Evolutionary conservation across 768 basidiomycete genomes (phyloP).

Genomic region (Tulasnella sp.): DNA sequence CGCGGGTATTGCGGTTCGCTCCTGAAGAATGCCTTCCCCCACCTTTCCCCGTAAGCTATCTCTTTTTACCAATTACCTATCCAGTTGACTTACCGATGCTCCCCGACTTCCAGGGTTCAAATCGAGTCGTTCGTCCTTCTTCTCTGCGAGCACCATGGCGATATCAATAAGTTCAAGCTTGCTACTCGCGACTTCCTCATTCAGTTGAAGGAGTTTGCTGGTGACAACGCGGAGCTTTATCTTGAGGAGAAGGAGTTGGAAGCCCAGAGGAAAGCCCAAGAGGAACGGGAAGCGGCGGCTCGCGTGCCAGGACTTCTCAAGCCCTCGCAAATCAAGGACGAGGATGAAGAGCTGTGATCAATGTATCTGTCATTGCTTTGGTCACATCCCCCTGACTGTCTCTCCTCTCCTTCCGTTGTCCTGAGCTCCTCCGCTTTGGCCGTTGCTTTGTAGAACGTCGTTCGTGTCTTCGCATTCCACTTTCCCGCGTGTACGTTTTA

Average conservation of each 20-base stretch:
- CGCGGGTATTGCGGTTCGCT: conserved; percentile 85
- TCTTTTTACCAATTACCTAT: neutral
- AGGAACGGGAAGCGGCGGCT: conserved; percentile 86
- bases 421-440: neutral
- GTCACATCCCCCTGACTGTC: neutral
- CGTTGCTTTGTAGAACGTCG: conserved; percentile 22
- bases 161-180: conserved; percentile 66
- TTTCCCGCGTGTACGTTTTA: conserved; percentile 11
- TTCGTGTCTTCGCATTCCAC: conserved; percentile 9
- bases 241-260: conserved; percentile 95
- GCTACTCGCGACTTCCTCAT: conserved; percentile 97
- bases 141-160: conserved; percentile 47
- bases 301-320: conserved; percentile 98
- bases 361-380: neutral
- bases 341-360: conserved; percentile 53
- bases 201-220: conserved; percentile 95
- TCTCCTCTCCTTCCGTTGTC: neutral
- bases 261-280: conserved; percentile 71
- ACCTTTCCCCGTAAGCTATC: conserved; percentile 74
- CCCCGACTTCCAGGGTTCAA: conserved; percentile 41
- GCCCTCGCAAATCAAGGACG: conserved; percentile 91
- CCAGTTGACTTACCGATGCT: neutral
- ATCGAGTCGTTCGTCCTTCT: conserved; percentile 48
- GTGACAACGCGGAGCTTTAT: conserved; percentile 89
- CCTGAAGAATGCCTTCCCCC: conserved; percentile 87